A percentile compares a stretch with the other conserved stretches of the same genome.
Conservation (phyloP, 371 early-diverging fungal genomes). For the Blakeslea trispora region DNA sequence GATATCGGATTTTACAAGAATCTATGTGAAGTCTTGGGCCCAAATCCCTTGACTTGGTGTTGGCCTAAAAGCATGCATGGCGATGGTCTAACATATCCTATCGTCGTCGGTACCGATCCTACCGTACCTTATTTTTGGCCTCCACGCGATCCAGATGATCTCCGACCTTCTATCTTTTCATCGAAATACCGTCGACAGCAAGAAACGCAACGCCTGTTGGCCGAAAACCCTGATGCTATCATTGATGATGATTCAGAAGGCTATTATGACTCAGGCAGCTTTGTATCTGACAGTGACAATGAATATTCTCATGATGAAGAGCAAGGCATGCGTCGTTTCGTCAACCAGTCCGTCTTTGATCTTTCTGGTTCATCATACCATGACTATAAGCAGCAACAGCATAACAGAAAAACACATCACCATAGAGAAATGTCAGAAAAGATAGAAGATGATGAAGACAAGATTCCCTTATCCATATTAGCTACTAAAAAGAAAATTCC, state of each 20-base stretch:
- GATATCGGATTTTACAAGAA: constrained; percentile 85
- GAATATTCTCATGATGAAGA: constrained; percentile 41
- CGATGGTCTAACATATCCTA: constrained; percentile 73
- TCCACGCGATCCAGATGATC: constrained; percentile 42
- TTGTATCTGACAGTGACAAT: constrained; percentile 31
- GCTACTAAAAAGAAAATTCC: constrained; percentile 9
- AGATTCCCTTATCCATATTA: constrained; percentile 15
- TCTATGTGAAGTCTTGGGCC: constrained; percentile 80
- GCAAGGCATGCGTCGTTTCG: constrained; percentile 23
- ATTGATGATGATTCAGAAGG: constrained; percentile 19
- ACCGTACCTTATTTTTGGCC: constrained; percentile 37
- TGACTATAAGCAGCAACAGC: constrained; percentile 12
- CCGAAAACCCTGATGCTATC: constrained; percentile 28
- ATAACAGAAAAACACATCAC: constrained; percentile 5
- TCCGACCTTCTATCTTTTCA: constrained; percentile 41
- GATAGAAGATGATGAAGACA: constrained; percentile 10
- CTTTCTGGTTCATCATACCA: constrained; percentile 26
- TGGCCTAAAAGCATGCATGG: constrained; percentile 65
- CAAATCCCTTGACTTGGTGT: constrained; percentile 66
- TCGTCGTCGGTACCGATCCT: constrained; percentile 40
- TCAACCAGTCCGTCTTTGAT: constrained; percentile 26
- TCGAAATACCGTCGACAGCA: constrained; percentile 38
- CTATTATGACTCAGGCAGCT: constrained; percentile 46
- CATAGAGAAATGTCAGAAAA: neutral
- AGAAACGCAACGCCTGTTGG: constrained; percentile 19